These are phyloP conservation scores for Yarrowia deformans DNA, from an alignment of 805 yeast species.

Conservation along the genomic window DNA sequence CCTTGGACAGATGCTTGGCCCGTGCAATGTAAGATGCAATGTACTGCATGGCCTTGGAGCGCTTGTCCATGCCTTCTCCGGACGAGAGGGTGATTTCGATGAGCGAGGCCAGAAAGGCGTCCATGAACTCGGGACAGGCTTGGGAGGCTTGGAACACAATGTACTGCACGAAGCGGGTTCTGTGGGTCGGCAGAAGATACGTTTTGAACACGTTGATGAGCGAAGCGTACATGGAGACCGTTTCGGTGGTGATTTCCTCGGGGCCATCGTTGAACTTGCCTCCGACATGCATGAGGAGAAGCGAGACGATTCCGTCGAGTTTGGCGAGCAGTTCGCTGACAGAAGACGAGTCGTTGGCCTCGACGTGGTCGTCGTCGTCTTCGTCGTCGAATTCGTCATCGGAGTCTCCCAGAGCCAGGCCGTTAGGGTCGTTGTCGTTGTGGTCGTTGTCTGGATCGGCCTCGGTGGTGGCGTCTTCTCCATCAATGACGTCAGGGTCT, in stretches of 20 bases:
- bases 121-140: conserved; percentile 80
- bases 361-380: conserved; percentile 50
- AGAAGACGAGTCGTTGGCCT: conserved; percentile 49
- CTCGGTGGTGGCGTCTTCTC: conserved; percentile 42
- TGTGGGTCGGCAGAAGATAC: conserved; percentile 88
- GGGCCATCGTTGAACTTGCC: conserved; percentile 59
- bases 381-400: conserved; percentile 50
- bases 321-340: conserved; percentile 61
- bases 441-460: conserved; percentile 46
- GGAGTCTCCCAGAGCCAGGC: conserved; percentile 48
- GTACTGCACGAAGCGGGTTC: conserved; percentile 87
- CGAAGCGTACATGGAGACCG: conserved; percentile 73
- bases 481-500: conserved; percentile 43
- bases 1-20: conserved; percentile 71
- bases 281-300: conserved; percentile 62
- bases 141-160: conserved; percentile 82
- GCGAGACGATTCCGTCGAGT: conserved; percentile 70
- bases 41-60: conserved; percentile 91
- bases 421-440: conserved; percentile 49
- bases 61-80: conserved; percentile 70
- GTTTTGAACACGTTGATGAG: conserved; percentile 78
- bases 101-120: conserved; percentile 79
- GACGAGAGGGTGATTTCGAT: conserved; percentile 83
- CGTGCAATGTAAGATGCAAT: conserved; percentile 89
- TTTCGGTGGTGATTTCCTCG: conserved; percentile 60